Percentiles rank a stretch among this genome's conserved stretches.
These are phyloP conservation scores for Hypoxylon sp. DNA, from an alignment of 2,329 filamentous ascomycete species.

Conservation along the genomic window DNA sequence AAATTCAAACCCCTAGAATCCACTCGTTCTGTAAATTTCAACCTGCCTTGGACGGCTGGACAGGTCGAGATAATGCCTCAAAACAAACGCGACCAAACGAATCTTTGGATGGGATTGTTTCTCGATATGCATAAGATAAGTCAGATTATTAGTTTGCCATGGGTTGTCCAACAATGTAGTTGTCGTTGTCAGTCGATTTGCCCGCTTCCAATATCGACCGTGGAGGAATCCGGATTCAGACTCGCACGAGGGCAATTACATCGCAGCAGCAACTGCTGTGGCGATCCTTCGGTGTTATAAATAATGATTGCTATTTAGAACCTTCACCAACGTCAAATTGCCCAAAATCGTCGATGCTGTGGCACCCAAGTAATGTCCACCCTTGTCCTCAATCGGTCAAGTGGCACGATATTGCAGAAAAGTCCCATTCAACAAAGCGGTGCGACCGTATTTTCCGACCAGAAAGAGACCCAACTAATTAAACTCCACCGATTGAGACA, in stretches of 20 bases:
- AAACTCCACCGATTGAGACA: constrained; percentile 34
- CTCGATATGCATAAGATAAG: background rate
- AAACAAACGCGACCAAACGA: background rate
- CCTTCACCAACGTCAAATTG: constrained; percentile 27
- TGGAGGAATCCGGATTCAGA: constrained; percentile 28
- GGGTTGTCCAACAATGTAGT: background rate
- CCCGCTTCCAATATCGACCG: constrained; percentile 4
- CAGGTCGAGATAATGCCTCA: background rate
- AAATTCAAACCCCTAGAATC: background rate
- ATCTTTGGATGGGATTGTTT: background rate
- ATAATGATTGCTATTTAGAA: constrained; percentile 24
- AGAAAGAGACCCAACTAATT: constrained; percentile 27
- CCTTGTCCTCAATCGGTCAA: constrained; percentile 24
- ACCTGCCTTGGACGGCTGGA: background rate
- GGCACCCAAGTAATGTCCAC: constrained; percentile 32
- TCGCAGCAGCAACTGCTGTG: constrained; percentile 15
- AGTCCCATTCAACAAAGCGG: constrained; percentile 32
- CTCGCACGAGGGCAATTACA: constrained; percentile 15
- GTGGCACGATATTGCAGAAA: constrained; percentile 36
- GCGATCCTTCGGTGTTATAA: constrained; percentile 34
- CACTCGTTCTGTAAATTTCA: background rate
- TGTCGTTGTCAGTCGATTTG: constrained; percentile 1
- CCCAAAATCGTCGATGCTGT: constrained; percentile 35
- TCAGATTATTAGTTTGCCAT: background rate
- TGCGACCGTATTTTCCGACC: constrained; percentile 36